Conservation (phyloP, 768 basidiomycete species). For the Mycena galopus region DNA sequence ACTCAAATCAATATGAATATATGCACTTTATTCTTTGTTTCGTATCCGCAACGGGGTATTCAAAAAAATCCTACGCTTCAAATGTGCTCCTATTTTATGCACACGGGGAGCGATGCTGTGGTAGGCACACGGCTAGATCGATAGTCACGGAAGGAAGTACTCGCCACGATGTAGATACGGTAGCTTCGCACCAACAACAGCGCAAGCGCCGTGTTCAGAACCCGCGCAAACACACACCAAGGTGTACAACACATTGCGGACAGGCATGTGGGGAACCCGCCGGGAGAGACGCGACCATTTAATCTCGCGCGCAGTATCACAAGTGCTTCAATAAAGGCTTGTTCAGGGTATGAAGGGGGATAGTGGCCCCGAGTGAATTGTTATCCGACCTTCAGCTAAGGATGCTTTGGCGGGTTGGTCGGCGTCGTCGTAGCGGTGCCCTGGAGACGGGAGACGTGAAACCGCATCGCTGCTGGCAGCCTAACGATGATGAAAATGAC, state of each 20-base stretch:
- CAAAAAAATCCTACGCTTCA: too few species aligned
- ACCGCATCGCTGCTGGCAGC: neutral
- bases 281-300: neutral
- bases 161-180: neutral
- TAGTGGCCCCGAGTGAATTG: neutral
- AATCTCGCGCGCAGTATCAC: neutral
- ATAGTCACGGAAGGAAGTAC: too few species aligned
- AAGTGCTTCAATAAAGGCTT: neutral
- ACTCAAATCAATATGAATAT: too few species aligned
- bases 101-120: too few species aligned
- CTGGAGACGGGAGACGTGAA: neutral
- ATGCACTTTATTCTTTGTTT: too few species aligned
- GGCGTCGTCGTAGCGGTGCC: neutral
- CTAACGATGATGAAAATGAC: neutral
- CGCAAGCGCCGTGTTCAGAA: neutral
- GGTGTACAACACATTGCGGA: neutral
- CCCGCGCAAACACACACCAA: neutral
- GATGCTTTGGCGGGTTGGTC: conserved; percentile 1
- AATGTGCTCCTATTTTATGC: too few species aligned
- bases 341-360: neutral
- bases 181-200: neutral
- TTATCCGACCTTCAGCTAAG: conserved; percentile 2
- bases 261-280: neutral
- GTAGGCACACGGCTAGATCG: too few species aligned
- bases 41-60: too few species aligned